Percentiles rank a stretch among this genome's conserved stretches.
These are phyloP conservation scores for Candida sphagnicola DNA, from an alignment of 805 yeast genomes.

Conservation along the genomic window DNA sequence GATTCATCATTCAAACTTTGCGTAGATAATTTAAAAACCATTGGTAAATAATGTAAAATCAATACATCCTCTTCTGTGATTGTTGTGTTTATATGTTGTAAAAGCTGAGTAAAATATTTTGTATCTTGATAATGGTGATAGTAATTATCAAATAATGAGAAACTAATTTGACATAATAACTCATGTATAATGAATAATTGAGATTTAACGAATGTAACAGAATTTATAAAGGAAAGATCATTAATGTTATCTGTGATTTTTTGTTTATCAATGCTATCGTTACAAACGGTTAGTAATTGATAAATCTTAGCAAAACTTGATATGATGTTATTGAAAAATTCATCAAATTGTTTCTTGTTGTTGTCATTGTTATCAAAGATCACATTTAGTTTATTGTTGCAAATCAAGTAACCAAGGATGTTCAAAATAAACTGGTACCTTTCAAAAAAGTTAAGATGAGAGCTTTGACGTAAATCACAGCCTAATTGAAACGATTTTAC, in stretches of 20 bases:
- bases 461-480: constrained; percentile 51
- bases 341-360: constrained; percentile 8
- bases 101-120: constrained; percentile 33
- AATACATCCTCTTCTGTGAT: constrained; percentile 61
- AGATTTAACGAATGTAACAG: constrained; percentile 55
- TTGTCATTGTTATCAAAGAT: constrained; percentile 19
- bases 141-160: constrained; percentile 43
- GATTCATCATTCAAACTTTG: constrained; percentile 33
- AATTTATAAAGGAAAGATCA: constrained; percentile 32
- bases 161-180: constrained; percentile 59
- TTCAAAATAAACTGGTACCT: constrained; percentile 74
- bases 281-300: constrained; percentile 48
- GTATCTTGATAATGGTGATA: constrained; percentile 21
- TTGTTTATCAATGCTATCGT: constrained; percentile 43
- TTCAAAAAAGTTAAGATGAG: constrained; percentile 62
- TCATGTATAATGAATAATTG: constrained; percentile 69
- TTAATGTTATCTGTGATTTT: constrained; percentile 51
- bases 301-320: constrained; percentile 59
- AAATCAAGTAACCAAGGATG: constrained; percentile 39
- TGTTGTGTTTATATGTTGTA: constrained; percentile 40
- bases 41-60: constrained; percentile 61
- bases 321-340: constrained; percentile 42
- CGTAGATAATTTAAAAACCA: constrained; percentile 44
- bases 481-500: constrained; percentile 41
- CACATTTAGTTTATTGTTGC: constrained; percentile 17